Evolutionary conservation across 176 grass and related monocot species (phyloP), one percentile per base, ranked within the genome.

Genomic region (Bothriochloa decipiens): DNA sequence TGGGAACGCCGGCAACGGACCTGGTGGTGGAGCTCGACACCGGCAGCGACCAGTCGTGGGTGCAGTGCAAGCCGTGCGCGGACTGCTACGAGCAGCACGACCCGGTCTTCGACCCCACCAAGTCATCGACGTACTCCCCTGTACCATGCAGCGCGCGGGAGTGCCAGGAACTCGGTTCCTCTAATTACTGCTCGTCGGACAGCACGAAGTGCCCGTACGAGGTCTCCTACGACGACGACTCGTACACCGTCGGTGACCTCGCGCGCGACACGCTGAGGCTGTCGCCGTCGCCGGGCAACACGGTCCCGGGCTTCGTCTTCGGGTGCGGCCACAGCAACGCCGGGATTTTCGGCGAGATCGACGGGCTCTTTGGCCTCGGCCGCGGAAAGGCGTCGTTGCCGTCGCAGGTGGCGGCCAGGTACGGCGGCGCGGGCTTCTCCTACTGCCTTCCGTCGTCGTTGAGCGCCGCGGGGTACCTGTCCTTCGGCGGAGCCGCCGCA

Each of bases 31-130:
- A 88, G 16, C 86, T 98, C 53, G 95, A 97, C 88, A 97, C 95
- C 9, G 95, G 95, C 50, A 94, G 92, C 80, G 88, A 88, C 47
- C 77, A 92, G 18, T 89, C 95, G 11, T 97, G 92, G 95, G 91
- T 97, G 70, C 91, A 88, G 75, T 92, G 92, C 78, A 22, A 28
- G 62, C 88, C 95, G 4, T 93, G 92, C 82, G 36, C 2, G 15
- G 40, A 35, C 47, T 97, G 92, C 89, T 94, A 95, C 84, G 20
- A 66, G 22, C 95, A 92, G 81, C 76, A 85, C 4, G 85, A 97
- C 32, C 91, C 89, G 18, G 63, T 97, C 33, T 97, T 95, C 37
- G 82, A 97, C 82, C 91, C 95, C 23, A 11, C 49, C 1, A 43
- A 23, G 5, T 97, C 88, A 3, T 88, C 86, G 2, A 93, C 91